A percentile compares a stretch with the other conserved stretches of the same genome.
phyloP scores from a whole-genome alignment of 371 early-diverging fungal genomes.

The Mortierella sp. region DNA sequence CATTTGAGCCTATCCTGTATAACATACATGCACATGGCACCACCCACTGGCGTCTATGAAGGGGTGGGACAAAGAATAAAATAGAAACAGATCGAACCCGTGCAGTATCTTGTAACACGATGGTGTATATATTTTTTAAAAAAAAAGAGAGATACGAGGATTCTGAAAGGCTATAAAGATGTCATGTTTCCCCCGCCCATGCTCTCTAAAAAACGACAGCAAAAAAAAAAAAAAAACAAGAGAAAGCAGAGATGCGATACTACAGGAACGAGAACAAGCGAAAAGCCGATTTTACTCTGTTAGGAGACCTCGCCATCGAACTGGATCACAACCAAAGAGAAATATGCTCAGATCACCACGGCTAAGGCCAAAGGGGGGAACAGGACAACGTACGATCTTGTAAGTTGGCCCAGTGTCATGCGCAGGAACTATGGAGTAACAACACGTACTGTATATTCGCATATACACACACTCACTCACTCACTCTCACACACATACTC shows the following conservation, averaged over 20 bases:
- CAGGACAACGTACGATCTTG: not conserved
- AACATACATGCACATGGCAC: no score
- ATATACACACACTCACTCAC: no score
- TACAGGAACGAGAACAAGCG: not conserved
- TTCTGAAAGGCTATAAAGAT: not conserved
- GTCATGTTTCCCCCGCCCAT: not conserved
- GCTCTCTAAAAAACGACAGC: not conserved
- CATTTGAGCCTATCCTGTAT: no score
- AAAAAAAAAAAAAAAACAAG: not conserved
- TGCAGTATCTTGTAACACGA: no score
- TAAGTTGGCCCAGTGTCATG: not conserved
- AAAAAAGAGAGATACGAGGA: not conserved
- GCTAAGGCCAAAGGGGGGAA: not conserved
- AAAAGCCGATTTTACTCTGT: no score
- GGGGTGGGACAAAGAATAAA: no score
- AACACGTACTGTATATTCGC: not conserved
- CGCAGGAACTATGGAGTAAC: no score
- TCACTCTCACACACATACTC: not conserved
- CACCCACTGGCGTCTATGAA: no score
- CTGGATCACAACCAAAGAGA: not conserved
- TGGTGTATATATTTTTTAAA: not conserved
- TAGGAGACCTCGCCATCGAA: not conserved
- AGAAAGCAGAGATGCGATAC: not conserved
- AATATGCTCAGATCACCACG: not conserved
- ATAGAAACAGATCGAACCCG: no score